Evolutionary conservation across 2,329 filamentous ascomycete species (phyloP).

Genomic region (Achaetomium macrosporum): DNA sequence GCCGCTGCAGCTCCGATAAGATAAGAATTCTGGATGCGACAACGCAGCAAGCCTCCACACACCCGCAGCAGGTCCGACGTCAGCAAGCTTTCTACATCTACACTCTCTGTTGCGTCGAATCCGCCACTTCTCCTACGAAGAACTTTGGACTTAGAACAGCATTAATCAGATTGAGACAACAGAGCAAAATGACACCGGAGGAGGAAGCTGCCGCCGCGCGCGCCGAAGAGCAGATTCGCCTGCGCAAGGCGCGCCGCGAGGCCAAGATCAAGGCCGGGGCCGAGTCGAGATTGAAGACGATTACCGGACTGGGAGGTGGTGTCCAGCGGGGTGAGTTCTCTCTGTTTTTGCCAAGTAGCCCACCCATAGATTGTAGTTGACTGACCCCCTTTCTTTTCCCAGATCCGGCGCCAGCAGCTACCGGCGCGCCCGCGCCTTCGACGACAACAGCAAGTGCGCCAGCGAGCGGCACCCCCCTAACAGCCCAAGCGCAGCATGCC

Average conservation of each 20-base stretch:
- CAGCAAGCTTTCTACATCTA: neutral
- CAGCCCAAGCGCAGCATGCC: constrained; percentile 36
- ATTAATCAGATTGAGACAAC: neutral
- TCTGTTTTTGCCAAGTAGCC: neutral
- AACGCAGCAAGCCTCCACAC: constrained; percentile 12
- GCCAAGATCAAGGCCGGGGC: constrained; percentile 72
- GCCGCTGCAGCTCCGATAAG: constrained; percentile 21
- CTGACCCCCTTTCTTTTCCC: neutral
- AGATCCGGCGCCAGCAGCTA: constrained; percentile 3
- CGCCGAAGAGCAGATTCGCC: constrained; percentile 60
- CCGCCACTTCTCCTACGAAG: neutral
- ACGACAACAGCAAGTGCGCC: constrained; percentile 28
- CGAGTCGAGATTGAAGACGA: constrained; percentile 64
- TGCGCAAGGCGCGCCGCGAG: constrained; percentile 72
- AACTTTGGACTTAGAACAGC: neutral
- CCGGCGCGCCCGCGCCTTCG: neutral
- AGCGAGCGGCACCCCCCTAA: constrained; percentile 28
- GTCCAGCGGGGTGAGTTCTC: constrained; percentile 26
- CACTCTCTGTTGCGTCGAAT: neutral
- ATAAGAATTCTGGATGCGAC: constrained; percentile 16
- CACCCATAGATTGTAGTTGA: neutral
- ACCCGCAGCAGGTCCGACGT: constrained; percentile 5
- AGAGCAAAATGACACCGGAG: constrained; percentile 25
- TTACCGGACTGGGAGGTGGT: constrained; percentile 63
- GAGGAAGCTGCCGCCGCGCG: constrained; percentile 40